phyloP scores from a whole-genome alignment of 2,329 filamentous ascomycete species.

The Gnomoniopsis sp. region DNA sequence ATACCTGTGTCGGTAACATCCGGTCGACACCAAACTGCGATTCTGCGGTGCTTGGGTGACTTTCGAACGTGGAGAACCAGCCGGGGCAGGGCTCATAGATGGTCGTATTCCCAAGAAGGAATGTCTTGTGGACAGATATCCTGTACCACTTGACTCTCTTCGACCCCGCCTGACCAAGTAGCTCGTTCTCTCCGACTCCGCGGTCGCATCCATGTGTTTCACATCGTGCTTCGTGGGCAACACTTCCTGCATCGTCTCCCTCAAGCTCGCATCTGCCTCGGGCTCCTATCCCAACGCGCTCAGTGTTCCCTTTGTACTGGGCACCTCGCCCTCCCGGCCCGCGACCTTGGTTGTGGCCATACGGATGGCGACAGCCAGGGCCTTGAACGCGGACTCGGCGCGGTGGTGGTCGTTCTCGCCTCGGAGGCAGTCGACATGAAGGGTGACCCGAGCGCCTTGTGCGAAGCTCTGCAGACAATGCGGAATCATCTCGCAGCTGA shows the following conservation, averaged over 20 bases:
- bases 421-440: constrained; percentile 89
- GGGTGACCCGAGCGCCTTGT: constrained; percentile 82
- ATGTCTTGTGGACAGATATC: neutral
- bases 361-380: constrained; percentile 80
- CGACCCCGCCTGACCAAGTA: neutral
- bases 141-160: neutral
- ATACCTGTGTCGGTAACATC: neutral
- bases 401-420: constrained; percentile 95
- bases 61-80: neutral
- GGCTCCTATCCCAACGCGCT: constrained; percentile 42
- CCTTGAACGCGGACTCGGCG: constrained; percentile 96
- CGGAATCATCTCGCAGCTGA: constrained; percentile 95
- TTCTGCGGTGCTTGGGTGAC: neutral
- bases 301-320: constrained; percentile 93
- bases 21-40: neutral
- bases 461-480: constrained; percentile 95
- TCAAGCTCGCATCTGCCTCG: neutral
- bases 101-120: neutral
- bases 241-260: neutral
- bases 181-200: neutral
- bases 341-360: constrained; percentile 71
- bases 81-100: neutral
- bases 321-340: constrained; percentile 85
- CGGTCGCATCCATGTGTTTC: neutral
- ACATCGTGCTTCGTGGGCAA: neutral